A percentile compares a stretch with the other conserved stretches of the same genome.
Conservation (phyloP, 2,329 filamentous ascomycete species). For the Fusarium equiseti region DNA sequence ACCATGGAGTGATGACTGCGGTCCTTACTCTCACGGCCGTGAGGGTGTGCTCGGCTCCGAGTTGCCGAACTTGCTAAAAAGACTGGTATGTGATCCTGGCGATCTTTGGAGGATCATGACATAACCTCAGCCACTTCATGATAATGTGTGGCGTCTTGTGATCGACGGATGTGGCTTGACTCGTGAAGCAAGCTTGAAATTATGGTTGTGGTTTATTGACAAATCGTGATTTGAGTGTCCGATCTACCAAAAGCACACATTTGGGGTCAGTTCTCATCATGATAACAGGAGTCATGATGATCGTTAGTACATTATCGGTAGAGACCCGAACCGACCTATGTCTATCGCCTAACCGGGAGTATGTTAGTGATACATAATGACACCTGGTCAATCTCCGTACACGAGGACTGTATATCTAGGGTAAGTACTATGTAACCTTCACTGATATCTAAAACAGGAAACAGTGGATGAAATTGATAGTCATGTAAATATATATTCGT, state of each 20-base stretch:
- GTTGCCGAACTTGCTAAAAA: constrained; percentile 18
- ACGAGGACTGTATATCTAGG: background rate
- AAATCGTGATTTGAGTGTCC: background rate
- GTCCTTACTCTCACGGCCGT: background rate
- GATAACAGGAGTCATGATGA: background rate
- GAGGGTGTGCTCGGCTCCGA: constrained; percentile 31
- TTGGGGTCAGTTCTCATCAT: background rate
- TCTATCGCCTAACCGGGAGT: background rate
- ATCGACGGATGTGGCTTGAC: background rate
- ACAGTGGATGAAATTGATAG: background rate
- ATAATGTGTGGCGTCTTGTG: background rate
- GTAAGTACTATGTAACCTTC: background rate
- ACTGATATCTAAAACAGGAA: background rate
- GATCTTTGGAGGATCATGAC: constrained; percentile 9
- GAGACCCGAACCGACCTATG: background rate
- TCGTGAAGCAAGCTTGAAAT: background rate
- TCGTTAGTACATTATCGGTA: background rate
- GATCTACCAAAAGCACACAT: background rate
- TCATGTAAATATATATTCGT: constrained; percentile 31
- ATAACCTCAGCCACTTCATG: constrained; percentile 1
- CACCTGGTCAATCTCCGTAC: background rate
- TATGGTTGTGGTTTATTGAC: background rate
- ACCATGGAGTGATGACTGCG: background rate
- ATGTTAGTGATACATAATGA: background rate
- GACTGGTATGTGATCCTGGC: background rate